A percentile compares a stretch with the other conserved stretches of the same genome.
phyloP scores from a whole-genome alignment of 768 basidiomycete genomes.

The Daedaleopsis sinensis region DNA sequence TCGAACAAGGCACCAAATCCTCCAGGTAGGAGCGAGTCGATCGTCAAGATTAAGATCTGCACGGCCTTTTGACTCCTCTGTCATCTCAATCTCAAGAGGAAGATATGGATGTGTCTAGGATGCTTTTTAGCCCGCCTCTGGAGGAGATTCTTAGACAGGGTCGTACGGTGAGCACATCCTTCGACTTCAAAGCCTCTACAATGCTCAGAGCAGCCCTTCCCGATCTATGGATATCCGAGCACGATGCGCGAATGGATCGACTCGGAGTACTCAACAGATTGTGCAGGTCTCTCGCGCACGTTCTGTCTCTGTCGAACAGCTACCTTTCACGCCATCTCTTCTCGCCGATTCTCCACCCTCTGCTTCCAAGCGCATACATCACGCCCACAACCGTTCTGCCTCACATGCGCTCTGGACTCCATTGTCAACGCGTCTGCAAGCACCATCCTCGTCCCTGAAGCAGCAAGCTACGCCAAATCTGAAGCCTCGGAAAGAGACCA shows the following conservation, averaged over 20 bases:
- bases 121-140: slow-evolving; percentile 63
- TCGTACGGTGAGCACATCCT: slow-evolving; percentile 28
- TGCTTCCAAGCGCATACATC: slow-evolving; percentile 43
- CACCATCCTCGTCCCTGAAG: slow-evolving; percentile 29
- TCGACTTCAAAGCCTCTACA: slow-evolving; percentile 14
- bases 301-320: slow-evolving; percentile 19
- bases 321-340: slow-evolving; percentile 12
- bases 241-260: too few relatives aligned
- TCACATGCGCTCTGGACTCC: slow-evolving; percentile 13
- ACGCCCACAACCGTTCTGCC: slow-evolving; percentile 24
- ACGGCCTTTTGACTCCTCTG: slow-evolving; percentile 31
- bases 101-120: slow-evolving; percentile 26
- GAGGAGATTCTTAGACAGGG: slow-evolving; percentile 49
- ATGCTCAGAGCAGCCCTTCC: too few relatives aligned
- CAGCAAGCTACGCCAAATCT: slow-evolving; percentile 64
- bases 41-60: slow-evolving; percentile 7
- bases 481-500: slow-evolving; percentile 56
- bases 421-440: slow-evolving; percentile 19
- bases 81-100: slow-evolving; percentile 28
- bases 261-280: slow-evolving; percentile 15
- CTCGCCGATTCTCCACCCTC: slow-evolving; percentile 12
- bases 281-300: slow-evolving; percentile 23
- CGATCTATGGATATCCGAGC: background rate
- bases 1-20: too few relatives aligned
- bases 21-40: slow-evolving; percentile 24